Evolutionary conservation across 306 rosid species (phyloP).

Genomic region (Quercus parvula): DNA sequence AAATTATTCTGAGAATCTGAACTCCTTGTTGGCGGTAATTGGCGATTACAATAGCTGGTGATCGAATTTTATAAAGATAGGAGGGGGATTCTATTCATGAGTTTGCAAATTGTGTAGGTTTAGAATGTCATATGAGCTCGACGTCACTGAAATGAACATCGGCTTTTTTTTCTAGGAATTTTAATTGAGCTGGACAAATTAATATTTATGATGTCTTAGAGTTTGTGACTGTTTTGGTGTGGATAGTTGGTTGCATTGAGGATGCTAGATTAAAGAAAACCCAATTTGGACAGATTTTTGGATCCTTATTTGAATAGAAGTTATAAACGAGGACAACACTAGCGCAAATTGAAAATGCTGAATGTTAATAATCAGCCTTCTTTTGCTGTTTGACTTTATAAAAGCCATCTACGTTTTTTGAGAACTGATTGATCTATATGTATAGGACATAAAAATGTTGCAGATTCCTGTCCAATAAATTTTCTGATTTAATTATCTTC

Average conservation of each 20-base stretch:
- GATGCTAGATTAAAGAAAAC: background rate
- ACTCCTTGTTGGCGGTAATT: background rate
- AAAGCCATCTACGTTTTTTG: background rate
- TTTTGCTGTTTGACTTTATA: background rate
- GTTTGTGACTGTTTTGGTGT: background rate
- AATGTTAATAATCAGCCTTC: background rate
- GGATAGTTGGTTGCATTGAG: too few species aligned
- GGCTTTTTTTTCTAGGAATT: background rate
- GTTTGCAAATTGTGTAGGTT: background rate
- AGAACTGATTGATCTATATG: background rate
- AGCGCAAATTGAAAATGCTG: background rate
- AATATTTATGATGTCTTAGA: background rate
- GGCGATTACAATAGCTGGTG: background rate
- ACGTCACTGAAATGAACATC: background rate
- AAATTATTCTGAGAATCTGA: background rate
- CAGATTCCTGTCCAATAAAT: background rate
- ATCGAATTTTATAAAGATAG: background rate
- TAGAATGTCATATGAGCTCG: background rate
- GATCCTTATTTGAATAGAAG: background rate
- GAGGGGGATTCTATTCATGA: background rate
- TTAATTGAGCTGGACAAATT: background rate
- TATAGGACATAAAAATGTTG: background rate
- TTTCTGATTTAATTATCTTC: too few species aligned
- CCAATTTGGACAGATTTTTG: background rate
- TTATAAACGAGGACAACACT: constrained; percentile 1